Evolutionary conservation across 257 asterid genomes (phyloP), one percentile per base, ranked within the genome.

Genomic region (Misopates orontium): DNA sequence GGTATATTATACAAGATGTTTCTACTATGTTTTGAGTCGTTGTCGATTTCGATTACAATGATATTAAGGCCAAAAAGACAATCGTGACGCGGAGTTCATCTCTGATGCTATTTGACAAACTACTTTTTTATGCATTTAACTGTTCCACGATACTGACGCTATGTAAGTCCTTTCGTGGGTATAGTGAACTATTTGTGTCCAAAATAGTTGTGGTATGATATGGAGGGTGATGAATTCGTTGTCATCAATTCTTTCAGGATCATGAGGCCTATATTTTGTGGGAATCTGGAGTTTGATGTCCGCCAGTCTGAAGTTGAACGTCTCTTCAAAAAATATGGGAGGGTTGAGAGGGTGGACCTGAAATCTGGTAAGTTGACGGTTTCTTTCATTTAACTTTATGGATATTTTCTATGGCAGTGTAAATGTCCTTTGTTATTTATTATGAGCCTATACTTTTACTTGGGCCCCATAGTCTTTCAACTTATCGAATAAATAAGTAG

Each of bases 301-400:
- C 91, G 91, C 39, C 90, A 87, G 58, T 85, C 95, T 24, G 95
- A 89, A 60, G 75, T 92, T 10, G 97, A 92, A 79, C 88, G 95
- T 0, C 96, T 92, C 64, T 92, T 92, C 77, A 78, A 74, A 71
- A 84, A 75, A 89, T 92, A 89, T 77, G 98, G 98, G 67, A 87
- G 82, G 84, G 91, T 89, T 54, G 97, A 89, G 54, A 84, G 96
- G 85, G 93, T 92, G 71, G 98, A 92, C 76, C 70, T 92, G 89
- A 92, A 92, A 83, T 76, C 98, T 62, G 98, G 98, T 89, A 63
- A 75, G 63, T 45, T 73, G 63, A 11, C 60, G 8, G n/a, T 48
- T 53, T 68, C 40, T 59, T 71, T 5, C 53, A 58, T 56, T 3
- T 15, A 32, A 5, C 15, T 62, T 36, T 22, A 41, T 55, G 66